These are phyloP conservation scores for Mycena epipterygia DNA, from an alignment of 768 basidiomycete species.

Conservation along the genomic window DNA sequence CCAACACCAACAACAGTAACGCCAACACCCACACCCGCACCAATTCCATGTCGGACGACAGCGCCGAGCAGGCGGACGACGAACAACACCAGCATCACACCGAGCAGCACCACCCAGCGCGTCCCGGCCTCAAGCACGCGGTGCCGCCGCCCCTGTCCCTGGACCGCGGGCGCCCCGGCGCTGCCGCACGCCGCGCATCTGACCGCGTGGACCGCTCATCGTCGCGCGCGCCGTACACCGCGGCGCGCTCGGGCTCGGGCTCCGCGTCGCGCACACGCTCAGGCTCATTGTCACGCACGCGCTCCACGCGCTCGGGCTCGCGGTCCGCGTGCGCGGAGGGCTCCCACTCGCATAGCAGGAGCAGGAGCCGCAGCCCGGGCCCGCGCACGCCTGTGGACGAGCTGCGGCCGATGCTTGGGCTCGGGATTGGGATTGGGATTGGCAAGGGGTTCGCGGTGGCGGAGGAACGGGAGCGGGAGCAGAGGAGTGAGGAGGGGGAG, in stretches of 20 bases:
- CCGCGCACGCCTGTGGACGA: constrained; percentile 31
- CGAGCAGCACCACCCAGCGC: background rate
- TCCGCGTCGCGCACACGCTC: background rate
- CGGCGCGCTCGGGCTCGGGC: background rate
- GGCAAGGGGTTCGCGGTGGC: constrained; percentile 2
- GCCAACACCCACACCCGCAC: background rate
- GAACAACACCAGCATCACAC: background rate
- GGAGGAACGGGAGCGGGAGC: background rate
- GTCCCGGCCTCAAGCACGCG: too few relatives aligned
- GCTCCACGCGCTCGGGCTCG: constrained; percentile 1
- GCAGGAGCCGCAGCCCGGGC: constrained; percentile 25
- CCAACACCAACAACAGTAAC: background rate
- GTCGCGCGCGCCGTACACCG: constrained; percentile 29
- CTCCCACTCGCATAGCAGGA: constrained; percentile 15
- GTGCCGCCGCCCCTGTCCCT: background rate
- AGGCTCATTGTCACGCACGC: background rate
- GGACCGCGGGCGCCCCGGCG: constrained; percentile 27
- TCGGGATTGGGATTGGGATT: constrained; percentile 24
- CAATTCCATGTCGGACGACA: background rate
- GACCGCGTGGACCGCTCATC: constrained; percentile 28
- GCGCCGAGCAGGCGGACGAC: background rate
- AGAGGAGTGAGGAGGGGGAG: background rate
- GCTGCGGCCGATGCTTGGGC: constrained; percentile 13
- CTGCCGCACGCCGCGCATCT: constrained; percentile 15
- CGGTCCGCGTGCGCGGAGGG: constrained; percentile 7